phyloP scores from a whole-genome alignment of 768 basidiomycete genomes.

The Lyophyllum atratum region DNA sequence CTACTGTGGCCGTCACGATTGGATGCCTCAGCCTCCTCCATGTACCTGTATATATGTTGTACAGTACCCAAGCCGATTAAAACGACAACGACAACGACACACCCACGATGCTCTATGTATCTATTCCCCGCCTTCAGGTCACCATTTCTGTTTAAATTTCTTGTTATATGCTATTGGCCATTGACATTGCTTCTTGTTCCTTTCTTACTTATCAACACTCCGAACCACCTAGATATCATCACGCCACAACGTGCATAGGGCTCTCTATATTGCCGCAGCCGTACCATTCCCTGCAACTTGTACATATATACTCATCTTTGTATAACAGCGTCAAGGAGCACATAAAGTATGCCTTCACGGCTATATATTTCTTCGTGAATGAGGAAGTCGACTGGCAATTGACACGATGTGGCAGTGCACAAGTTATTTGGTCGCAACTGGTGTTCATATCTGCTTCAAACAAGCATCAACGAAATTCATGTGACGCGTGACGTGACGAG shows the following conservation, averaged over 20 bases:
- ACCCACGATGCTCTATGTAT: not conserved
- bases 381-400: no score
- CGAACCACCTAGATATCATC: not conserved
- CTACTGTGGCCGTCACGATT: not conserved
- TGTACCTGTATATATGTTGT: not conserved
- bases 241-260: not conserved
- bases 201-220: not conserved
- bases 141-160: not conserved
- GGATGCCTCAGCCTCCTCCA: not conserved
- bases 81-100: not conserved
- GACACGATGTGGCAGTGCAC: no score
- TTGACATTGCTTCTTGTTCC: not conserved
- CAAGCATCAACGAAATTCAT: not conserved
- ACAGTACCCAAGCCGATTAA: not conserved
- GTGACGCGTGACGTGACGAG: constrained; percentile 19
- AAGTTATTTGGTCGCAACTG: not conserved
- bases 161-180: not conserved
- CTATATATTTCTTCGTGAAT: no score
- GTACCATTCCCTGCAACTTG: not conserved
- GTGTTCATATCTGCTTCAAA: not conserved
- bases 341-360: no score
- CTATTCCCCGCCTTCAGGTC: not conserved
- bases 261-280: not conserved
- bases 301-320: not conserved
- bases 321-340: not conserved